Evolutionary conservation across 441 rosid genomes (phyloP).

Genomic region (Pelargonium cotyledonis): DNA sequence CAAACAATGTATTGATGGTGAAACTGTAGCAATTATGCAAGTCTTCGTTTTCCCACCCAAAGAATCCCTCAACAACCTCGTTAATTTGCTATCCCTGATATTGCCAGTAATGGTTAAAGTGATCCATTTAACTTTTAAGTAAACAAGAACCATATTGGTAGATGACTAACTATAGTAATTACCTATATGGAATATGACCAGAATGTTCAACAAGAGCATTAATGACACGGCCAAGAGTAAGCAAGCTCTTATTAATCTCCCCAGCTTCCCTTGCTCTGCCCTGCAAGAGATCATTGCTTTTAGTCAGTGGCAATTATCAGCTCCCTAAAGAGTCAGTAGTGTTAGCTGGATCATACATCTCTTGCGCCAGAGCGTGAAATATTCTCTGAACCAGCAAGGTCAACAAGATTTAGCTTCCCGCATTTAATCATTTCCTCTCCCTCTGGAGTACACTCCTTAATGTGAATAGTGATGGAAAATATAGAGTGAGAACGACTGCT

Average conservation of each 20-base stretch:
- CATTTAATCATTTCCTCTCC: conserved; percentile 98
- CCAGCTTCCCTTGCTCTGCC: conserved; percentile 99
- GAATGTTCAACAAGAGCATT: conserved; percentile 96
- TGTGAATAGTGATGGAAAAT: conserved; percentile 94
- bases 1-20: conserved; percentile 86
- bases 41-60: conserved; percentile 99
- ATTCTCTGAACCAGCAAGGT: conserved; percentile 99
- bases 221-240: conserved; percentile 96
- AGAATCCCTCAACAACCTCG: conserved; percentile 93
- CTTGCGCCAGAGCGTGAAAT: conserved; percentile 97
- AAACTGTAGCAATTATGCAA: conserved; percentile 89
- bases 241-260: conserved; percentile 97
- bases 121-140: conserved; percentile 8
- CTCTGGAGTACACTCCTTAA: conserved; percentile 91
- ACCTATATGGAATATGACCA: conserved; percentile 96
- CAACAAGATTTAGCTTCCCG: conserved; percentile 96
- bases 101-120: conserved; percentile 16
- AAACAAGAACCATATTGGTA: conserved; percentile 10
- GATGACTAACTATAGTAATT: conserved; percentile 12
- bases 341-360: conserved; percentile 50
- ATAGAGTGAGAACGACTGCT: conserved; percentile 99
- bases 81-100: conserved; percentile 89
- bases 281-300: conserved; percentile 39
- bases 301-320: conserved; percentile 12
- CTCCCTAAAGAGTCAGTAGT: too few species aligned